phyloP scores from a whole-genome alignment of 2,329 filamentous ascomycete genomes.

The Aspergillus sp. region DNA sequence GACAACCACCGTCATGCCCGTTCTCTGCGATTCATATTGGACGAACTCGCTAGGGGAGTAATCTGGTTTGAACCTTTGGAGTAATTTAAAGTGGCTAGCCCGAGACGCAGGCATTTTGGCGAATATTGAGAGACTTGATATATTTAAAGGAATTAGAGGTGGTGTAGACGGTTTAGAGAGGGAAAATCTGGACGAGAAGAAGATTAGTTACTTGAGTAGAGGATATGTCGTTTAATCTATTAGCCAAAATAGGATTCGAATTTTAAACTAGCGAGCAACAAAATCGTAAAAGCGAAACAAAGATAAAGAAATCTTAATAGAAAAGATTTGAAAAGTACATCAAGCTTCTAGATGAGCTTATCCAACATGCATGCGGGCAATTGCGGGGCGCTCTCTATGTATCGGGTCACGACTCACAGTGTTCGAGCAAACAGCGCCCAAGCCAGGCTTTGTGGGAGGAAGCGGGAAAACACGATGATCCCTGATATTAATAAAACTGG shows the following conservation, averaged over 20 bases:
- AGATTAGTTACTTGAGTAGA: not conserved
- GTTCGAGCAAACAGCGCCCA: conserved; percentile 26
- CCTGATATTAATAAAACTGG: conserved; percentile 3
- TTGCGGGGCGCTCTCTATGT: not conserved
- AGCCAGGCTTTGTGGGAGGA: conserved; percentile 26
- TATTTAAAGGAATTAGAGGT: conserved; percentile 9
- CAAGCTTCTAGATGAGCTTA: not conserved
- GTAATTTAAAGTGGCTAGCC: conserved; percentile 69
- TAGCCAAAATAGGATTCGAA: not conserved
- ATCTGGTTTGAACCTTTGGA: conserved; percentile 83
- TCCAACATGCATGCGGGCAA: not conserved
- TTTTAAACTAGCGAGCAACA: conserved; percentile 6
- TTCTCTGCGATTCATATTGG: conserved; percentile 93
- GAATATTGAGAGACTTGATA: conserved; percentile 15
- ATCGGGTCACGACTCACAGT: conserved; percentile 27
- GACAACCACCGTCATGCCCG: conserved; percentile 90
- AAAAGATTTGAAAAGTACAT: not conserved
- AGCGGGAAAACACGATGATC: conserved; percentile 31
- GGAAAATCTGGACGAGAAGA: conserved; percentile 20
- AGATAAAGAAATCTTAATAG: not conserved
- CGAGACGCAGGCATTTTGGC: conserved; percentile 56
- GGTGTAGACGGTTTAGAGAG: conserved; percentile 22
- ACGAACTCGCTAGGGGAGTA: conserved; percentile 87
- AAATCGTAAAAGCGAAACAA: not conserved
- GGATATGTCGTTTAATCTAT: not conserved